A percentile compares a stretch with the other conserved stretches of the same genome.
Evolutionary conservation across 1,284 basidiomycete species (phyloP).

Genomic region (Cutaneotrichosporon dermatis): DNA sequence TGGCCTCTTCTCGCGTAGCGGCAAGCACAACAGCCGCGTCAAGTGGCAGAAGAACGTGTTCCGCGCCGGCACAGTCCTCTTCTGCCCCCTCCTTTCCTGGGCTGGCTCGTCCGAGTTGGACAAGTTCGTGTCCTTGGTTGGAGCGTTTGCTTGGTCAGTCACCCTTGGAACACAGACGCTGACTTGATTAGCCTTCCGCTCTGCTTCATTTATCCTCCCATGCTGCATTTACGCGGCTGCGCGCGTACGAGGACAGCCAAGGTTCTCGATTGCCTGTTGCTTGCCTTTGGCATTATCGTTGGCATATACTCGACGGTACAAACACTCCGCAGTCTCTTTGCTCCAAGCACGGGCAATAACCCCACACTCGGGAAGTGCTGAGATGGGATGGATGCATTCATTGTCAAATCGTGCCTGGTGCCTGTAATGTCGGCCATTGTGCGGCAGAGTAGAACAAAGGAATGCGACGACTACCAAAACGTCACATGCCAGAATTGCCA

Average conservation of each 20-base stretch:
- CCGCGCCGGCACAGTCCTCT: slow-evolving; percentile 68
- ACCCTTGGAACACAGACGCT: background rate
- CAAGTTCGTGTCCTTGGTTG: slow-evolving; percentile 93
- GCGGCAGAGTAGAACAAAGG: too few relatives aligned
- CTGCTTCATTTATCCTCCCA: slow-evolving; percentile 88
- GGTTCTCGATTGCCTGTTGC: slow-evolving; percentile 67
- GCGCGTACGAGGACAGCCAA: slow-evolving; percentile 70
- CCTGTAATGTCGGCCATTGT: too few relatives aligned
- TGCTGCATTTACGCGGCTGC: slow-evolving; percentile 87
- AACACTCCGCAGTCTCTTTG: slow-evolving; percentile 43
- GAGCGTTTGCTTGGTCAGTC: slow-evolving; percentile 86
- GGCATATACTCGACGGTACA: slow-evolving; percentile 66
- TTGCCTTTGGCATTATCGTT: slow-evolving; percentile 78
- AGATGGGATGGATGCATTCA: too few relatives aligned
- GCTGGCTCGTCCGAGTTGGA: slow-evolving; percentile 84
- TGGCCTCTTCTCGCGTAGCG: slow-evolving; percentile 76
- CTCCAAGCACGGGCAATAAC: slow-evolving; percentile 23
- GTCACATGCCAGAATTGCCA: too few relatives aligned
- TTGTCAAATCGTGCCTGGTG: too few relatives aligned
- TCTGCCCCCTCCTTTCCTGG: slow-evolving; percentile 74
- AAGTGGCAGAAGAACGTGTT: slow-evolving; percentile 89
- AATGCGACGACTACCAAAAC: too few relatives aligned
- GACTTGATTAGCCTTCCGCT: slow-evolving; percentile 67
- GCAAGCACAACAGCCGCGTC: slow-evolving; percentile 59
- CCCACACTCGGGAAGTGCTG: slow-evolving; percentile 39